phyloP scores from a whole-genome alignment of 257 asterid species.

The Solanum rostratum region DNA sequence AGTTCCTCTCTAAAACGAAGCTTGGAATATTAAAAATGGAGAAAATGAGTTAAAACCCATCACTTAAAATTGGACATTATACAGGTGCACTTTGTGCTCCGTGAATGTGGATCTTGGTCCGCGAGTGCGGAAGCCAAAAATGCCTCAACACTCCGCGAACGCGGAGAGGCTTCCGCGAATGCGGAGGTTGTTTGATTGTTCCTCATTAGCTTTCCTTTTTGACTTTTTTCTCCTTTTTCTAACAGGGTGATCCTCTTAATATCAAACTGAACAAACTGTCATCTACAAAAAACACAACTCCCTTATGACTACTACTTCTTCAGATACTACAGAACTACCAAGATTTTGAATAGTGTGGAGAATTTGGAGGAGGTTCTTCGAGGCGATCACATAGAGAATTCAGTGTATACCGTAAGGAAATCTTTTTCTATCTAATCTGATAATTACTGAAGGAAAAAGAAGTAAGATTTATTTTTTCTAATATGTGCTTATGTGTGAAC shows the following conservation, averaged over 20 bases:
- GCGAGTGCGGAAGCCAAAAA: too few species aligned
- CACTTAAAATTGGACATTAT: too few species aligned
- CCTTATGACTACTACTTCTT: conserved; percentile 80
- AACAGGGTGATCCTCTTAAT: conserved; percentile 64
- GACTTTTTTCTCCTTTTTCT: neutral
- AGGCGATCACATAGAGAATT: conserved; percentile 86
- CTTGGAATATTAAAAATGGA: too few species aligned
- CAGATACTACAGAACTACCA: conserved; percentile 60
- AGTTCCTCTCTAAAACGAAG: too few species aligned
- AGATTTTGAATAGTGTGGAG: conserved; percentile 58
- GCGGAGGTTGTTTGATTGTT: neutral
- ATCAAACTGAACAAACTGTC: conserved; percentile 88
- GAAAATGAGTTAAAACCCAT: too few species aligned
- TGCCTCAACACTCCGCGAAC: too few species aligned
- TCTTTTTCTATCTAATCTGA: neutral
- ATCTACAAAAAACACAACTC: conserved; percentile 86
- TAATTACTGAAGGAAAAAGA: neutral
- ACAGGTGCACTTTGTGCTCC: too few species aligned
- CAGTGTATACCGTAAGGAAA: conserved; percentile 51
- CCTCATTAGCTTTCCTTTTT: neutral
- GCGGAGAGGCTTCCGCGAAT: too few species aligned
- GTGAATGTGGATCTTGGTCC: too few species aligned
- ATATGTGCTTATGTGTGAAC: neutral
- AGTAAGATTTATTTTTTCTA: neutral
- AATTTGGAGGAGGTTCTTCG: conserved; percentile 90